Evolutionary conservation across 164 flowering plant genomes (phyloP).

Genomic region (Aristolochia californica): DNA sequence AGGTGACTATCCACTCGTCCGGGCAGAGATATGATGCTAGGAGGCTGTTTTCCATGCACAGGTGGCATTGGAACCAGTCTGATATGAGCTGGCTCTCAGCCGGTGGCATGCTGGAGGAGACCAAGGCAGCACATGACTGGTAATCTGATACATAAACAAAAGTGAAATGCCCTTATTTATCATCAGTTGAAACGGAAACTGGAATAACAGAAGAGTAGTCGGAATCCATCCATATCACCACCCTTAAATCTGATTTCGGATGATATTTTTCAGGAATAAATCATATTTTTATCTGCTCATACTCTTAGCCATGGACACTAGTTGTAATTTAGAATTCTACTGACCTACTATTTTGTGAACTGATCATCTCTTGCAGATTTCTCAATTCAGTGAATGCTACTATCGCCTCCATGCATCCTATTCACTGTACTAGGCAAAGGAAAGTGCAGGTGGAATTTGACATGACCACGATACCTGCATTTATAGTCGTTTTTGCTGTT

Average conservation of each 20-base stretch:
- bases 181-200: not conserved
- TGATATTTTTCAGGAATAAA: not conserved
- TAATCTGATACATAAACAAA: too few species aligned
- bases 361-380: conserved; percentile 39
- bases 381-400: conserved; percentile 60
- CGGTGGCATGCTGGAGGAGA: too few species aligned
- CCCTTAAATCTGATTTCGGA: not conserved
- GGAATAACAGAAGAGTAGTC: not conserved
- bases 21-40: too few species aligned
- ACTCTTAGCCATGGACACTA: not conserved
- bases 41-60: too few species aligned
- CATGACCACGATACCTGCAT: conserved; percentile 79
- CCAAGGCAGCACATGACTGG: too few species aligned
- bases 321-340: not conserved
- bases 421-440: conserved; percentile 77
- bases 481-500: conserved; percentile 45
- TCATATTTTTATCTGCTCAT: not conserved
- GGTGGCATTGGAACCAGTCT: too few species aligned
- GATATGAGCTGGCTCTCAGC: too few species aligned
- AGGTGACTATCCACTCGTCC: too few species aligned
- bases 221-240: not conserved
- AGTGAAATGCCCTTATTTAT: too few species aligned
- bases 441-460: conserved; percentile 71
- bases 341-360: not conserved
- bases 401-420: conserved; percentile 62